Percentiles rank a stretch among this genome's conserved stretches.
Evolutionary conservation across 2,329 filamentous ascomycete genomes (phyloP).

Genomic region (Eurotiales sp.): DNA sequence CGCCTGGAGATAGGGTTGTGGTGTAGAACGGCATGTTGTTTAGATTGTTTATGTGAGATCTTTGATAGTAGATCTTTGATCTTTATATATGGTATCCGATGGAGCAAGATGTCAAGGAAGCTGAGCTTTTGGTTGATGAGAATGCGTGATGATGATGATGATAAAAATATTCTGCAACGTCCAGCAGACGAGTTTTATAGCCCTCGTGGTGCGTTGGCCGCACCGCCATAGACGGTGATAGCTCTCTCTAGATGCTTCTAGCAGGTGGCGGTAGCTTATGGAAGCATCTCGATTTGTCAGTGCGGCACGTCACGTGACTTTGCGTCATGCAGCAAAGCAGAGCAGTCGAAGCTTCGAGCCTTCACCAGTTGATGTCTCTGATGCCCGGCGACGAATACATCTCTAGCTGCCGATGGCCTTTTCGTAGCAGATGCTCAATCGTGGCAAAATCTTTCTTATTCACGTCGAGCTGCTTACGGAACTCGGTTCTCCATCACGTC

Average conservation of each 20-base stretch:
- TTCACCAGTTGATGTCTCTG: constrained; percentile 59
- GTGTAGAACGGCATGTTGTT: constrained; percentile 40
- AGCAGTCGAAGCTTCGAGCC: not conserved
- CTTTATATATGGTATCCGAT: too few species aligned
- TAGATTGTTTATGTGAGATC: constrained; percentile 14
- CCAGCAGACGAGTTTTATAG: constrained; percentile 5
- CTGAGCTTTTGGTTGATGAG: not conserved
- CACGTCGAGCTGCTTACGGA: constrained; percentile 64
- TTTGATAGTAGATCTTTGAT: too few species aligned
- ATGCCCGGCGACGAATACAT: constrained; percentile 76
- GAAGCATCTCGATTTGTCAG: too few species aligned
- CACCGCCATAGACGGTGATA: not conserved
- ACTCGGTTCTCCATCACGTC: constrained; percentile 60
- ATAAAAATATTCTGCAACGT: not conserved
- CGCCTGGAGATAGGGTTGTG: constrained; percentile 26
- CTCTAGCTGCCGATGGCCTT: constrained; percentile 76
- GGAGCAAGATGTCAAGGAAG: not conserved
- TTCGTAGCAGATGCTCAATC: constrained; percentile 80
- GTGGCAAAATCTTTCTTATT: constrained; percentile 82
- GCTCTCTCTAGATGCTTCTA: constrained; percentile 1
- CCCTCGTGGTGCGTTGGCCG: not conserved
- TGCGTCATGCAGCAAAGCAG: too few species aligned
- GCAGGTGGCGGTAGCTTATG: too few species aligned
- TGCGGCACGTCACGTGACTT: constrained; percentile 3
- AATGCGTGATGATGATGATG: not conserved